These are phyloP conservation scores for Spathaspora gorwiae DNA, from an alignment of 805 yeast genomes.

Conservation along the genomic window DNA sequence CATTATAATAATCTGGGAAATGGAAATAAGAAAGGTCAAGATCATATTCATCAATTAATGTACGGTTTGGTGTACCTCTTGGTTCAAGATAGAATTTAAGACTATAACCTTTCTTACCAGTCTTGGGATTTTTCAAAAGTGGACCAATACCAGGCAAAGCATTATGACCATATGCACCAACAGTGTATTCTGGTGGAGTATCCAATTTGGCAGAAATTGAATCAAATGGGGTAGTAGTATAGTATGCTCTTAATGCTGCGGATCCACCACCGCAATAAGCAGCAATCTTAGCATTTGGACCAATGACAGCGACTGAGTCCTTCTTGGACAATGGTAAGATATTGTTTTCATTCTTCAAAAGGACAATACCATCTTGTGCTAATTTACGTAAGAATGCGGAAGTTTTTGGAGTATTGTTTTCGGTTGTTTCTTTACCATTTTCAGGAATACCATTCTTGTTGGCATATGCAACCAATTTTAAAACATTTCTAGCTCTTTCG, in stretches of 20 bases:
- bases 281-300: constrained; percentile 27
- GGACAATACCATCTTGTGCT: constrained; percentile 24
- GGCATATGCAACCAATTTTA: constrained; percentile 22
- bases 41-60: constrained; percentile 16
- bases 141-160: constrained; percentile 24
- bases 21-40: constrained; percentile 13
- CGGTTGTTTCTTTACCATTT: constrained; percentile 15
- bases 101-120: constrained; percentile 20
- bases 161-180: constrained; percentile 29
- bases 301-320: constrained; percentile 27
- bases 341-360: constrained; percentile 23
- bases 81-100: constrained; percentile 19
- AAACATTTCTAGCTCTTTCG: constrained; percentile 23
- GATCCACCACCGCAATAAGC: constrained; percentile 34
- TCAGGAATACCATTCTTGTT: constrained; percentile 17
- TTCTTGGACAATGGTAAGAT: constrained; percentile 28
- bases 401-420: constrained; percentile 23
- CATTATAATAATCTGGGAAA: constrained; percentile 19
- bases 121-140: constrained; percentile 15
- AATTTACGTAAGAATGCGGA: constrained; percentile 16
- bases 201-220: constrained; percentile 12
- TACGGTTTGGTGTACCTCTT: constrained; percentile 8
- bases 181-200: constrained; percentile 19
- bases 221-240: constrained; percentile 23
- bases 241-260: constrained; percentile 23